Evolutionary conservation across 192 early-diverging fungal genomes (phyloP), one percentile per base, ranked within the genome.

Genomic region (Gonapodya prolifera): DNA sequence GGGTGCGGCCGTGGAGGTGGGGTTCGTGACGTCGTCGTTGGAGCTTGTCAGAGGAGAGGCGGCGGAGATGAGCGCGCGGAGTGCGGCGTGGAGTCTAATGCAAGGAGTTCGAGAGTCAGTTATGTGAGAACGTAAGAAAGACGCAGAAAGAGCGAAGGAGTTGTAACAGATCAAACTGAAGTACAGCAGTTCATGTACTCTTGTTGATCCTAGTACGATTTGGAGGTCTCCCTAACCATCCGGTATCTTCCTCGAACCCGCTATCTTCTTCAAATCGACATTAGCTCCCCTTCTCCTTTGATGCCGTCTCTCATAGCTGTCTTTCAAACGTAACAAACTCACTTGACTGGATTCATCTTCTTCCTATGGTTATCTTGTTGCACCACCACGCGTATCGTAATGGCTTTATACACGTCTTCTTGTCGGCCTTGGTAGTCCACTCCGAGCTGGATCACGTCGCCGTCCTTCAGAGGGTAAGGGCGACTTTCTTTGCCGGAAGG

Each of bases 401-500:
- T 34, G 1, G 35, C 1, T 0, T 1, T 75, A 31, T 35, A 70
- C 31, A 75, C 79, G 85, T 86, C 85, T 69, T 89, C 84, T 23
- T 81, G 69, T 71, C 87, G 87, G 17, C 84, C 85, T 77, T 89
- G 87, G 80, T 87, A 89, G 78, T 89, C 88, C 35, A 88, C 80
- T 30, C 88, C 88, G 80, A 89, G 84, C 79, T 87, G 85, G 23
- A 89, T 75, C 29, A 86, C 74, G 77, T 89, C 88, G 31, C 84
- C 86, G 77, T 89, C 85, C 45, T 69, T 69, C 75, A 99, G 81
- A 34, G 86, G 87, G 75, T 91, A 91, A 13, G 96, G 91, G 61
- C 88, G 80, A 70, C 93, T 95, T 82, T 95, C 95, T 70, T 92
- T 88, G 1, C 91, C 90, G 23, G 95, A 92, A 18, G 96, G 91